phyloP scores from a whole-genome alignment of 139 green algal genomes.

The Deuterostichococcus epilithicus region DNA sequence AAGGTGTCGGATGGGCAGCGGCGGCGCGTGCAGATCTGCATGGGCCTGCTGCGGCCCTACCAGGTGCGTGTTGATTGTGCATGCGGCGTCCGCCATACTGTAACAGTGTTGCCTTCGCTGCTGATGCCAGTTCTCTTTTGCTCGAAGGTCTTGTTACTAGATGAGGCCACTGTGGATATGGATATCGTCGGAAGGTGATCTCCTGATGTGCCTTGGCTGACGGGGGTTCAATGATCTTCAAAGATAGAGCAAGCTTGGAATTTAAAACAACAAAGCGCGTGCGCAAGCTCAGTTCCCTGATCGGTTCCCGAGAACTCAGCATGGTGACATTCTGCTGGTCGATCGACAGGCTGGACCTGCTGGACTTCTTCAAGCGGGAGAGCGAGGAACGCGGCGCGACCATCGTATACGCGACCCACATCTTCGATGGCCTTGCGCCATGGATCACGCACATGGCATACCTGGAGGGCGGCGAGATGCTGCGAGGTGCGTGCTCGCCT shows the following conservation, averaged over 20 bases:
- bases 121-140: not conserved
- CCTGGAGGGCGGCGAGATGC: slow-evolving; percentile 66
- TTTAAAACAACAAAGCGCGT: too few relatives aligned
- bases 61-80: slow-evolving; percentile 34
- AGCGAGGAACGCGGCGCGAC: slow-evolving; percentile 70
- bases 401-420: slow-evolving; percentile 97
- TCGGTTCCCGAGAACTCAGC: too few relatives aligned
- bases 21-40: slow-evolving; percentile 91
- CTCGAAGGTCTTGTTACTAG: slow-evolving; percentile 83
- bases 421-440: slow-evolving; percentile 93
- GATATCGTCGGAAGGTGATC: slow-evolving; percentile 78
- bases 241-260: too few relatives aligned
- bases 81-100: not conserved
- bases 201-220: too few relatives aligned
- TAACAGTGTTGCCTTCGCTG: not conserved
- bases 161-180: slow-evolving; percentile 99
- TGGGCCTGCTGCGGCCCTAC: slow-evolving; percentile 94
- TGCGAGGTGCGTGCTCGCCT: slow-evolving; percentile 26
- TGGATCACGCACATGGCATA: slow-evolving; percentile 87
- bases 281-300: too few relatives aligned
- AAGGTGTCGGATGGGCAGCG: slow-evolving; percentile 93
- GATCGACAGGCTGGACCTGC: slow-evolving; percentile 71
- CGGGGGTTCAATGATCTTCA: too few relatives aligned
- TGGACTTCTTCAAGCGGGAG: slow-evolving; percentile 86
- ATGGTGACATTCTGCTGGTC: too few relatives aligned